Percentiles rank a stretch among this genome's conserved stretches.
These are phyloP conservation scores for Neurospora sp. DNA, from an alignment of 495 filamentous ascomycete species.

Conservation along the genomic window DNA sequence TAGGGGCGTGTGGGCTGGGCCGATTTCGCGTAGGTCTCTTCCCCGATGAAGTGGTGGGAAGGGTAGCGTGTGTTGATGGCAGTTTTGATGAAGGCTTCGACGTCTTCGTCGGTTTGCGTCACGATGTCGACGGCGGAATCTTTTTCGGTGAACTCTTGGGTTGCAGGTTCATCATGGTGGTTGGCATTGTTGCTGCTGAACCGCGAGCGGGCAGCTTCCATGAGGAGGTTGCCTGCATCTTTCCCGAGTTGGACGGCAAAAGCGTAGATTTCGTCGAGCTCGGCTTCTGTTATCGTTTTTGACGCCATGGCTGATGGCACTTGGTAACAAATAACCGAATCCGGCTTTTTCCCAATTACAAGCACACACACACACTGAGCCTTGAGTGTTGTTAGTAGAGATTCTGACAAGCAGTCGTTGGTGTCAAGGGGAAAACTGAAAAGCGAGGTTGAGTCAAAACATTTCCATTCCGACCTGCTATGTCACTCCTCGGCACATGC, in stretches of 20 bases:
- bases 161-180: not conserved
- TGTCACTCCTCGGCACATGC: not conserved
- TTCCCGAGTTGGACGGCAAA: conserved; percentile 57
- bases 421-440: not conserved
- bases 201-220: conserved; percentile 40
- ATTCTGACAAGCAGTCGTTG: not conserved
- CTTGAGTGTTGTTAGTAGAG: not conserved
- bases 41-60: conserved; percentile 56
- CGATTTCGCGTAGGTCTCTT: conserved; percentile 57
- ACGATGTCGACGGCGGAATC: conserved; percentile 62
- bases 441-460: not conserved
- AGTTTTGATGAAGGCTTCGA: conserved; percentile 53
- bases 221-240: conserved; percentile 48
- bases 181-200: conserved; percentile 16
- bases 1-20: conserved; percentile 40
- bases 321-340: not conserved
- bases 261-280: conserved; percentile 50
- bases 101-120: conserved; percentile 60
- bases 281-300: conserved; percentile 1
- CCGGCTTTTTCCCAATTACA: not conserved
- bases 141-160: conserved; percentile 38
- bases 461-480: not conserved
- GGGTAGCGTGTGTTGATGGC: conserved; percentile 48
- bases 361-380: not conserved
- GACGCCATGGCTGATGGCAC: conserved; percentile 1